phyloP scores from a whole-genome alignment of 208 protist genomes.

The Acanthamoeba comandoni region DNA sequence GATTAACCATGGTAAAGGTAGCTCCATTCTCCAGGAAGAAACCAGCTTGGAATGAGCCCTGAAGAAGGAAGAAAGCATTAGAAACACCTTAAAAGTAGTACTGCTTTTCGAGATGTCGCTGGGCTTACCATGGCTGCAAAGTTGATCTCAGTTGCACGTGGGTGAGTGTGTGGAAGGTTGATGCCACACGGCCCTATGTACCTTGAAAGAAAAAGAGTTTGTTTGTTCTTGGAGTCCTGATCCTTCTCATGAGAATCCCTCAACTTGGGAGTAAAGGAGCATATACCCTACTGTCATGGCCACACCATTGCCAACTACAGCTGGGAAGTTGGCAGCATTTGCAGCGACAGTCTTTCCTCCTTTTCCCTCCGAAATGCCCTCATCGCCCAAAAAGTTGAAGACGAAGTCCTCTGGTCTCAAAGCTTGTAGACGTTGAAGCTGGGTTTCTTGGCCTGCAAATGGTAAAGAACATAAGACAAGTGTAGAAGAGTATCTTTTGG shows the following conservation, averaged over 20 bases:
- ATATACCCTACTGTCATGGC: constrained; percentile 65
- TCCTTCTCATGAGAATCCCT: too few species aligned
- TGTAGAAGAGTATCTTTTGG: too few species aligned
- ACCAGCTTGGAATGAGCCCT: constrained; percentile 34
- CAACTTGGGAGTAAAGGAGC: too few species aligned
- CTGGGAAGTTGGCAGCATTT: constrained; percentile 5
- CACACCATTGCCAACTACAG: constrained; percentile 48
- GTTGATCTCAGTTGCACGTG: constrained; percentile 56
- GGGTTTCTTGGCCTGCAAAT: too few species aligned
- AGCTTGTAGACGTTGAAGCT: too few species aligned
- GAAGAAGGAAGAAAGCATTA: background rate
- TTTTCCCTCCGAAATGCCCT: constrained; percentile 3
- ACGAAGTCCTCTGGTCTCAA: too few species aligned
- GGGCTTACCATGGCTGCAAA: constrained; percentile 18
- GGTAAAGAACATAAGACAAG: too few species aligned
- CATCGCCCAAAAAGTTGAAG: constrained; percentile 1
- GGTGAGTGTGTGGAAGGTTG: constrained; percentile 67
- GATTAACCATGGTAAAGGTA: constrained; percentile 24
- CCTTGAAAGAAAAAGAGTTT: too few species aligned
- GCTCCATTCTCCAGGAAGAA: constrained; percentile 65
- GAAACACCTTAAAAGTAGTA: background rate
- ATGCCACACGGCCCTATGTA: constrained; percentile 29
- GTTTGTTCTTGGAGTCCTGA: too few species aligned
- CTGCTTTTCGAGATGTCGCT: background rate
- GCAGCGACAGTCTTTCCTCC: constrained; percentile 56